Evolutionary conservation across 2,329 filamentous ascomycete genomes (phyloP).

Genomic region (Neophaeococcomyces mojaviensis): DNA sequence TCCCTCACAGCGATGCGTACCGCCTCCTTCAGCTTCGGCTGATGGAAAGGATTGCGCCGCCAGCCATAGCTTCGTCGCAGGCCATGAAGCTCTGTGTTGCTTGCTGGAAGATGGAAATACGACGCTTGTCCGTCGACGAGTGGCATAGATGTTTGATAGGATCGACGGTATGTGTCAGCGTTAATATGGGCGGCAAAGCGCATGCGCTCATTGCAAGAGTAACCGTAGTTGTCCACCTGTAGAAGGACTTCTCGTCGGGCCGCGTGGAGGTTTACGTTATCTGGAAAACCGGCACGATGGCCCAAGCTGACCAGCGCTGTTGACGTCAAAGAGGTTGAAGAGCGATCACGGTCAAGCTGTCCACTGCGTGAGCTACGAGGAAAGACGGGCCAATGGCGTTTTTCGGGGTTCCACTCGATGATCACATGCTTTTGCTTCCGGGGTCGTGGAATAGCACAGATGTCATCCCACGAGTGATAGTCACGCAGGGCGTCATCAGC

Average conservation of each 20-base stretch:
- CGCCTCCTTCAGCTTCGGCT: constrained; percentile 6
- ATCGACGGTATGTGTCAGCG: neutral
- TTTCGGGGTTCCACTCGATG: too few species aligned
- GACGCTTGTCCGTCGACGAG: too few species aligned
- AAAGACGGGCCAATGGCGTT: too few species aligned
- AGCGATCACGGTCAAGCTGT: neutral
- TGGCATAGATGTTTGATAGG: too few species aligned
- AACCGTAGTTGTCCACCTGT: constrained; percentile 12
- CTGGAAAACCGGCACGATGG: constrained; percentile 6
- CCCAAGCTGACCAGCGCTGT: constrained; percentile 4
- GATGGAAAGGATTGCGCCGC: constrained; percentile 9
- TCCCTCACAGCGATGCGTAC: neutral
- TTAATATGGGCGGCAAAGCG: constrained; percentile 5
- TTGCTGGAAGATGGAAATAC: too few species aligned
- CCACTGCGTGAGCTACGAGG: neutral
- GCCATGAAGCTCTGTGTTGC: too few species aligned
- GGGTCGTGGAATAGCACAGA: neutral
- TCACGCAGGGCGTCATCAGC: neutral
- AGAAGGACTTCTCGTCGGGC: too few species aligned
- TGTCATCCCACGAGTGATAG: neutral
- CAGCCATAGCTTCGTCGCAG: too few species aligned
- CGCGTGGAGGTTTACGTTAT: constrained; percentile 9
- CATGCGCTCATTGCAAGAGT: constrained; percentile 9
- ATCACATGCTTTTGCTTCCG: too few species aligned
- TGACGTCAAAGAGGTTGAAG: neutral